These are phyloP conservation scores for Westerdykella sp. DNA, from an alignment of 2,329 filamentous ascomycete genomes.

Conservation along the genomic window DNA sequence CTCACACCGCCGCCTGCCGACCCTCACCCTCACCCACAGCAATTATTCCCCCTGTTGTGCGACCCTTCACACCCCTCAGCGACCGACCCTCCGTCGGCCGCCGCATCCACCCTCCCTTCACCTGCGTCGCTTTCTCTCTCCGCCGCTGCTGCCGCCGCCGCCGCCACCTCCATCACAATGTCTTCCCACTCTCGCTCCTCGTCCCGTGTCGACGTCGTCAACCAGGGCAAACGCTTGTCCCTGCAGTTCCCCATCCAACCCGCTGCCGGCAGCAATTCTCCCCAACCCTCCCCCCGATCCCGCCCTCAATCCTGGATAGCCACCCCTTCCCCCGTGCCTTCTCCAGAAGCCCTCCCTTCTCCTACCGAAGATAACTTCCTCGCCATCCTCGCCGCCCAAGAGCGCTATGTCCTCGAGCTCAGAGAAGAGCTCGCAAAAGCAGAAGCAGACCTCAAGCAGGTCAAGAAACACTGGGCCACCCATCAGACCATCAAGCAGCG, in stretches of 20 bases:
- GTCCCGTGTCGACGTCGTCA: constrained; percentile 31
- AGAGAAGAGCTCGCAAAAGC: constrained; percentile 82
- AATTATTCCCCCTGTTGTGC: neutral
- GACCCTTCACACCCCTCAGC: too few species aligned
- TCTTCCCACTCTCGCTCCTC: constrained; percentile 29
- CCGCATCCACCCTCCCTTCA: constrained; percentile 4
- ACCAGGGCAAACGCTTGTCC: constrained; percentile 42
- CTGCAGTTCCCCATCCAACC: constrained; percentile 46
- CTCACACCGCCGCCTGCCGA: constrained; percentile 9
- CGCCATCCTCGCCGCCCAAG: constrained; percentile 84
- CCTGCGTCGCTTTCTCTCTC: constrained; percentile 6
- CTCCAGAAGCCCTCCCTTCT: constrained; percentile 20
- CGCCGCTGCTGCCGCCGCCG: constrained; percentile 8
- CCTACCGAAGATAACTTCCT: constrained; percentile 53
- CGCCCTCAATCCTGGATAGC: constrained; percentile 37
- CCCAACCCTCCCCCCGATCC: constrained; percentile 26
- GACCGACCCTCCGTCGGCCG: constrained; percentile 4
- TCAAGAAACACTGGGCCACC: constrained; percentile 79
- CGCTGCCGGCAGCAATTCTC: constrained; percentile 27
- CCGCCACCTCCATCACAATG: constrained; percentile 9
- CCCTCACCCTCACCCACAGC: constrained; percentile 11
- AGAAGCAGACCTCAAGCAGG: constrained; percentile 64
- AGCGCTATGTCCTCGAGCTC: constrained; percentile 82
- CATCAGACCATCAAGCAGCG: constrained; percentile 73
- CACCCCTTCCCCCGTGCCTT: constrained; percentile 22